Conservation (phyloP, 192 early-diverging fungal genomes). For the Gryganskiella cystojenkinii region DNA sequence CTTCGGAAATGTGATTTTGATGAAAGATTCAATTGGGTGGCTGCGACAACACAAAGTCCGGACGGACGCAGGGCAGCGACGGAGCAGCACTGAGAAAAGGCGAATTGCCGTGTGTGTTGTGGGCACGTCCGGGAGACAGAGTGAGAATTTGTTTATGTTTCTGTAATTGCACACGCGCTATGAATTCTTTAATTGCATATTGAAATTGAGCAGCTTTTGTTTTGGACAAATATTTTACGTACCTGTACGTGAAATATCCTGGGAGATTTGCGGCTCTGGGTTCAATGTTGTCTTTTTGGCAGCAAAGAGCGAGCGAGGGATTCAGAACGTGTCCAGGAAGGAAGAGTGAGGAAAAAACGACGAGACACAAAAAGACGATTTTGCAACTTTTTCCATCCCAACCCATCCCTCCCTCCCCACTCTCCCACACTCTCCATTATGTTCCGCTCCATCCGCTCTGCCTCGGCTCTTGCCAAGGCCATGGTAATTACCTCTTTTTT, state of each 20-base stretch:
- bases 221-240: no score
- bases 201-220: neutral
- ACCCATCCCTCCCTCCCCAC: conserved; percentile 13
- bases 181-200: neutral
- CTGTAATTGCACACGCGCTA: neutral
- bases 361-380: neutral
- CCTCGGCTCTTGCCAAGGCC: conserved; percentile 32
- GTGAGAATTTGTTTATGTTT: neutral
- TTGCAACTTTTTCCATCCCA: neutral
- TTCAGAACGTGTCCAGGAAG: no score
- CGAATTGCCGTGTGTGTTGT: no score
- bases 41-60: neutral
- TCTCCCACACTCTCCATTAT: conserved; percentile 17
- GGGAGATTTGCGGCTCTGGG: no score
- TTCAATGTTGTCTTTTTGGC: no score
- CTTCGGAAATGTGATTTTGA: neutral
- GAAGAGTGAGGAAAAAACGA: no score
- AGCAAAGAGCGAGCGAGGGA: no score
- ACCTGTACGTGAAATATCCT: no score
- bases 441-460: conserved; percentile 39
- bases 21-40: no score
- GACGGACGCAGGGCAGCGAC: no score
- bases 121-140: no score
- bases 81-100: no score
- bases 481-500: conserved; percentile 29